phyloP scores from a whole-genome alignment of 2,329 filamentous ascomycete species.

The Orbilia quercus region DNA sequence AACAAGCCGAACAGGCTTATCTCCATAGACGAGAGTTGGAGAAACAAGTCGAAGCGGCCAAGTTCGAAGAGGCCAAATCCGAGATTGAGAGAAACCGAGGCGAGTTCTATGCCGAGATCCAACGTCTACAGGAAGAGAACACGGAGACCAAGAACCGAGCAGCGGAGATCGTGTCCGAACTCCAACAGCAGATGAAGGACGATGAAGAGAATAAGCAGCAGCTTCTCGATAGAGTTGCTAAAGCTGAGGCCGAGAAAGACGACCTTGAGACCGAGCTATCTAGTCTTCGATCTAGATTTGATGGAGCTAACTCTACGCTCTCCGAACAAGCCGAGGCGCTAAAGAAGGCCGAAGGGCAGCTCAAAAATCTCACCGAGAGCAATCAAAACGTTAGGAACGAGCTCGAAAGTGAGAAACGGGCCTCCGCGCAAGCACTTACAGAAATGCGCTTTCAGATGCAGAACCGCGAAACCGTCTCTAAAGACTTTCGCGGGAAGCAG shows the following conservation, averaged over 20 bases:
- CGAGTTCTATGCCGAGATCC: conserved; percentile 27
- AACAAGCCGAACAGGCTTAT: conserved; percentile 47
- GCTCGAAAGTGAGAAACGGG: conserved; percentile 32
- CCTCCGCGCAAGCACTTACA: conserved; percentile 12
- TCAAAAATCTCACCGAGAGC: conserved; percentile 22
- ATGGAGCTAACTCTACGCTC: conserved; percentile 21
- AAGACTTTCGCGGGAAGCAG: conserved; percentile 32
- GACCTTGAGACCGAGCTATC: conserved; percentile 9
- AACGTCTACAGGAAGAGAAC: conserved; percentile 23
- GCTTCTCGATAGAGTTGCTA: conserved; percentile 45
- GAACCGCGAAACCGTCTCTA: conserved; percentile 25
- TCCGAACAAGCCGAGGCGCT: conserved; percentile 22
- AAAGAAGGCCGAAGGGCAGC: conserved; percentile 33
- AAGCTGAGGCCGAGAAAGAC: conserved; percentile 48
- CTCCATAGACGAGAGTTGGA: conserved; percentile 20
- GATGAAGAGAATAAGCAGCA: conserved; percentile 52
- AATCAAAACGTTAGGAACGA: conserved; percentile 7
- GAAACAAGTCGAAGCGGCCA: conserved; percentile 25
- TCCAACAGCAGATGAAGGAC: conserved; percentile 44
- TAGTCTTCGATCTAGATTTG: conserved; percentile 19
- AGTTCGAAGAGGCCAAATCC: conserved; percentile 26
- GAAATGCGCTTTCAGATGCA: conserved; percentile 43
- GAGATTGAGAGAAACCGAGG: conserved; percentile 23
- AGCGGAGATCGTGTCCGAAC: conserved; percentile 39
- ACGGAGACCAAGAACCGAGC: conserved; percentile 40